A percentile compares a stretch with the other conserved stretches of the same genome.
phyloP scores from a whole-genome alignment of 2,329 filamentous ascomycete species.

The Fusarium scirpi region DNA sequence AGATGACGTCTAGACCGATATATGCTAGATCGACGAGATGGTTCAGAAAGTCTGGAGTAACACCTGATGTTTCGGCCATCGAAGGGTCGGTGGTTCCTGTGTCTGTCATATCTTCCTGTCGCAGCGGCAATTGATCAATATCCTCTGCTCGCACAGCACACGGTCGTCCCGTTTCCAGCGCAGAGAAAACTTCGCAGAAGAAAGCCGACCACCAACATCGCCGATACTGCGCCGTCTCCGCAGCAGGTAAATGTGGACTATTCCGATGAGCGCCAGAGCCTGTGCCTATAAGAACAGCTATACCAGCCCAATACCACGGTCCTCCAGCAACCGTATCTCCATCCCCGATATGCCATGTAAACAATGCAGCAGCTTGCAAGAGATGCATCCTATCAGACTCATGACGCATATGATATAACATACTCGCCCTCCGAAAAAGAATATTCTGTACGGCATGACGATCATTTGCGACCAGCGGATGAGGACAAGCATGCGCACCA shows the following conservation, averaged over 20 bases:
- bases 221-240: constrained; percentile 42
- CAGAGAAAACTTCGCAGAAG: constrained; percentile 43
- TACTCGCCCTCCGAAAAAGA: constrained; percentile 42
- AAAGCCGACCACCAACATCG: constrained; percentile 45
- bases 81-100: constrained; percentile 13
- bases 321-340: constrained; percentile 42
- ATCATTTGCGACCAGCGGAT: constrained; percentile 41
- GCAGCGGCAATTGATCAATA: constrained; percentile 41
- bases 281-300: constrained; percentile 40
- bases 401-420: constrained; percentile 46
- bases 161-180: constrained; percentile 39
- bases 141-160: constrained; percentile 44
- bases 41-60: constrained; percentile 39
- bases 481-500: constrained; percentile 41
- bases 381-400: constrained; percentile 44
- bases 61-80: background rate
- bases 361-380: constrained; percentile 39
- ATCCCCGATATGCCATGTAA: constrained; percentile 45
- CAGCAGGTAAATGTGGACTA: constrained; percentile 37
- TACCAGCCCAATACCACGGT: constrained; percentile 45
- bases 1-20: constrained; percentile 41
- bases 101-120: constrained; percentile 37
- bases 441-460: constrained; percentile 46
- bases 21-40: constrained; percentile 42
- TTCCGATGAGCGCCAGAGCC: constrained; percentile 38